Conservation (phyloP, 352 stramenopile species). For the Elongisporangium prolatum region DNA sequence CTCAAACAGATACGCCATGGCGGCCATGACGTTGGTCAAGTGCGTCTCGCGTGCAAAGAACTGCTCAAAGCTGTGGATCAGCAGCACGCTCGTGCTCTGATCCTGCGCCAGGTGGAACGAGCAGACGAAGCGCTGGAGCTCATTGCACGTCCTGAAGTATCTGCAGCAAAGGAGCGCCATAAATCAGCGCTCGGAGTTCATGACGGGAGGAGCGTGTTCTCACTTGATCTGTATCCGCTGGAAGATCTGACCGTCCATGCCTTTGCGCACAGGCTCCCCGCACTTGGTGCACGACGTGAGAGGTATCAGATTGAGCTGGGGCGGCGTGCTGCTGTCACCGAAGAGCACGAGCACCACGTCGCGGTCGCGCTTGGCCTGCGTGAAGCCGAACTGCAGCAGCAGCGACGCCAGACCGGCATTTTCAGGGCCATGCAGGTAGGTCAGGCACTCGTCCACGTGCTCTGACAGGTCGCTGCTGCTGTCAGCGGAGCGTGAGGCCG, state of each 20-base stretch:
- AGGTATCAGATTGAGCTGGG: slow-evolving; percentile 22
- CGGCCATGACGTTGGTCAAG: slow-evolving; percentile 52
- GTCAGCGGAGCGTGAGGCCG: not conserved
- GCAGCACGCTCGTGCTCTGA: slow-evolving; percentile 33
- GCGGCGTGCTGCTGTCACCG: slow-evolving; percentile 17
- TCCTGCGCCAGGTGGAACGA: slow-evolving; percentile 47
- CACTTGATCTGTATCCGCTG: slow-evolving; percentile 64
- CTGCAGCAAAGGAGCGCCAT: slow-evolving; percentile 11
- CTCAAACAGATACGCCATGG: slow-evolving; percentile 51
- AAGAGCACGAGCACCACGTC: slow-evolving; percentile 50
- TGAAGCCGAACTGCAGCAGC: slow-evolving; percentile 61
- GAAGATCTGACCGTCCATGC: slow-evolving; percentile 41
- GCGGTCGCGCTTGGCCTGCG: slow-evolving; percentile 31
- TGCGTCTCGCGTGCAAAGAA: slow-evolving; percentile 42
- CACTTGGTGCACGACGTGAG: slow-evolving; percentile 40
- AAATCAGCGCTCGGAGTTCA: not conserved
- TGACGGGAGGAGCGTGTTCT: not conserved
- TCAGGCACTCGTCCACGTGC: slow-evolving; percentile 14
- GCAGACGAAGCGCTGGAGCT: slow-evolving; percentile 60
- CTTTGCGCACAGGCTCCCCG: slow-evolving; percentile 34
- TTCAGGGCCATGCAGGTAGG: slow-evolving; percentile 42
- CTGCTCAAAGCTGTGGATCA: slow-evolving; percentile 52
- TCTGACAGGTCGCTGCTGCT: slow-evolving; percentile 1
- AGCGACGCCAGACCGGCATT: slow-evolving; percentile 50
- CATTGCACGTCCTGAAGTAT: slow-evolving; percentile 32